Conservation (phyloP, 495 filamentous ascomycete genomes). For the Podospora pseudopauciseta region DNA sequence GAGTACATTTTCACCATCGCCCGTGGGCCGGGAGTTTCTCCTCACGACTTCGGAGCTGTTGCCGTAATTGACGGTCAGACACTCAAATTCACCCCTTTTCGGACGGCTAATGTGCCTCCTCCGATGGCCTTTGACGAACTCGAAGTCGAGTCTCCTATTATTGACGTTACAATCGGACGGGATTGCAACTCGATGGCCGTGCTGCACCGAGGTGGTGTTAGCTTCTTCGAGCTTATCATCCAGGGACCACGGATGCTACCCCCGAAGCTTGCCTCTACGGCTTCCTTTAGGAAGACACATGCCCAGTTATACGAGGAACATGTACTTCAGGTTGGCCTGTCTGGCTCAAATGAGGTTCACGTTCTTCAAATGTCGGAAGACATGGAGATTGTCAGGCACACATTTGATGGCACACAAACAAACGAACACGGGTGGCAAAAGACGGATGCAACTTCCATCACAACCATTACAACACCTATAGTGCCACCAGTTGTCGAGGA, state of each 20-base stretch:
- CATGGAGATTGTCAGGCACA: slow-evolving; percentile 17
- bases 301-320: slow-evolving; percentile 18
- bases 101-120: slow-evolving; percentile 80
- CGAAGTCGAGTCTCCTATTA: slow-evolving; percentile 53
- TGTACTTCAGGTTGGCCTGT: slow-evolving; percentile 30
- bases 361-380: slow-evolving; percentile 26
- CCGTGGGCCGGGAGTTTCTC: slow-evolving; percentile 62
- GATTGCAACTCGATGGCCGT: slow-evolving; percentile 67
- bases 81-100: slow-evolving; percentile 81
- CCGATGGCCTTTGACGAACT: slow-evolving; percentile 87
- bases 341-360: slow-evolving; percentile 18
- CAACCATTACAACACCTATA: slow-evolving; percentile 20
- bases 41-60: slow-evolving; percentile 75
- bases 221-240: slow-evolving; percentile 61
- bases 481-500: slow-evolving; percentile 10
- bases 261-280: slow-evolving; percentile 31
- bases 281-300: slow-evolving; percentile 18
- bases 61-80: slow-evolving; percentile 82
- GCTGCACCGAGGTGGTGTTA: slow-evolving; percentile 59
- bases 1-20: slow-evolving; percentile 69
- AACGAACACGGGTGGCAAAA: slow-evolving; percentile 13
- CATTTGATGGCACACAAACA: slow-evolving; percentile 14
- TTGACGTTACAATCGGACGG: slow-evolving; percentile 72
- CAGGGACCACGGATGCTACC: slow-evolving; percentile 38
- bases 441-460: slow-evolving; percentile 15